Evolutionary conservation across 257 asterid species (phyloP), one percentile per base, ranked within the genome.

Genomic region (Osmanthus fragrans): DNA sequence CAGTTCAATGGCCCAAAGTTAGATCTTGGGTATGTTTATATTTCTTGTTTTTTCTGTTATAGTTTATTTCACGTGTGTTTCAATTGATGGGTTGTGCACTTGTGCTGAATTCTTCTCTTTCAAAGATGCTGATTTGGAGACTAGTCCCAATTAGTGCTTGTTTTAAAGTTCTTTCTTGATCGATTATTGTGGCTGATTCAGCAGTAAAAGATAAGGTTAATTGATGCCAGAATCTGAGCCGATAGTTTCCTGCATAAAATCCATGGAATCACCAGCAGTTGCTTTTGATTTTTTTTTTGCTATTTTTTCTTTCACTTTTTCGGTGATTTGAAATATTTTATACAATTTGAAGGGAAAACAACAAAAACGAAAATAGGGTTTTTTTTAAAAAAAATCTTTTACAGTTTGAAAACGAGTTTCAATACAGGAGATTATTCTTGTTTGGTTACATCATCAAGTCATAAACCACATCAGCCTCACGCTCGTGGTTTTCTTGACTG

Each of bases 381-480:
- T 69, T 58, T 66, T 39, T 34, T 7, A 40, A n/a, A n/a, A n/a
- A n/a, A n/a, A n/a, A n/a, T n/a, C 23, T 27, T 56, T 4, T 66
- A 18, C 34, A 25, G 29, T 19, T 7, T 70, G 58, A 66, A 77
- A 77, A 82, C 74, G 80, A 45, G 67, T 60, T 82, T 71, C 66
- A 19, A 63, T 65, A 16, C 71, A 68, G 65, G 66, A 78, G 79
- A 56, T 68, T 79, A 40, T 69, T 80, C 82, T 70, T 77, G 68
- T 69, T 70, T 66, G 70, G 25, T 47, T 51, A 56, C 51, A 58
- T 34, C 72, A 47, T 69, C 76, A 72, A 60, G 68, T 70, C 80
- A 63, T 36, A n/a, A 15, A 82, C 80, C 83, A 74, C 85, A 51
- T 82, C 77, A 82, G 77, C 56, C 29, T 45, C 71, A 12, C 25